Evolutionary conservation across 352 stramenopile species (phyloP), one percentile per base, ranked within the genome.

Genomic region (Blastocystis sp.): DNA sequence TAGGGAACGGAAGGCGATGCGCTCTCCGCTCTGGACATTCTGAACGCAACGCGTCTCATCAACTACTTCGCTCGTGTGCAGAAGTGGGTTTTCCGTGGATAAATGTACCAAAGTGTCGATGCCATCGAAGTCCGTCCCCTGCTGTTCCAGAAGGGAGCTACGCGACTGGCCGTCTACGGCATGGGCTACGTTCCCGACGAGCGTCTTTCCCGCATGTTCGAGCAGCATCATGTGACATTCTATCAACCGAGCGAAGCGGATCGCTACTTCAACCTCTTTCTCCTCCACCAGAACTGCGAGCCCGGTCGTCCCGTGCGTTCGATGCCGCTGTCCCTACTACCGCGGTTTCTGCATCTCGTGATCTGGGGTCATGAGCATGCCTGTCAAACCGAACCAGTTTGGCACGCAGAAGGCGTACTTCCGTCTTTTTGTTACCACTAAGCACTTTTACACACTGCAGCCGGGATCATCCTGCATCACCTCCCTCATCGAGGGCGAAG

Each of bases 131-230:
- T 99, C 40, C 94, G 94, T 54, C 96, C 96, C 2, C 90, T 99
- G 36, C 89, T 99, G 0, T 88, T 98, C 51, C 89, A 93, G 87
- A 99, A 99, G 88, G 96, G 95, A 24, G 69, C 64, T 16, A 98
- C 94, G 16, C 92, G 95, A 54, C 88, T 98, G n/a, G 94, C 95
- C 7, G 89, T 99, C 59, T 99, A 98, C 87, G 96, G 95, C 0
- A 91, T 99, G 77, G 96, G 96, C 3, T 97, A 93, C 87, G 97
- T 99, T 92, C 92, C 95, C 71, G 96, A 99, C 89, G 95, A 98
- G 90, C 91, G 96, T 11, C 90, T 99, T 21, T 96, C 98, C 89
- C 90, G 21, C 38, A 87, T 84, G 49, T 90, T 90, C 32, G 49
- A 78, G 4, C 32, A 81, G 49, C 69, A 89, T 27, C 21, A 75